Evolutionary conservation across 106 monocot species (phyloP), one percentile per base, ranked within the genome.

Genomic region (Dendrobium huoshanense): DNA sequence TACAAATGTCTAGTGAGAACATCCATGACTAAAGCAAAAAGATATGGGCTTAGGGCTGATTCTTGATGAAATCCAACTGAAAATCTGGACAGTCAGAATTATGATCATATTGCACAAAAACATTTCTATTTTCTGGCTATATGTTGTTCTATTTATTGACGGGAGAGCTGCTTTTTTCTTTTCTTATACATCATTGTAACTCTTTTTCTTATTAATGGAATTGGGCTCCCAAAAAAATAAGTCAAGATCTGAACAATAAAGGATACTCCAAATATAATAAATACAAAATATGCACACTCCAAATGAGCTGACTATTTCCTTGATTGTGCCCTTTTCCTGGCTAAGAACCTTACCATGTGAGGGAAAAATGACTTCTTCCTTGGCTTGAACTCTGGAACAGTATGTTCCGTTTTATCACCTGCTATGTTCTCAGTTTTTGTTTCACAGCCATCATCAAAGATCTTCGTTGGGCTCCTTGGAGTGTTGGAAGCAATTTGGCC

Each of bases 311-410:
- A 13, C 40, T 72, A 47, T 54, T 72, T 61, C 70, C 4, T 16
- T 68, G 80, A 68, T 59, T 49, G 20, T 3, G 22, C 15, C 76
- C 25, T 76, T 76, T 15, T 76, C 41, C 25, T 47, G 25, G 25
- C 49, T 19, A 76, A 49, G 49, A 76, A 76, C 76, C 22, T 76
- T 4, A 76, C 48, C 13, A 76, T 45, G 15, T 41, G 47, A 76
- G 76, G 76, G 25, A 76, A 48, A 49, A 76, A 76, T 24, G 76
- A 48, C 25, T 76, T 76, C 76, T 76, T 76, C 48, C 76, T 76
- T 49, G 25, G 76, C 24, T 76, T 55, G 31, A 61, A 27, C 73
- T 56, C 70, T 24, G 51, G 42, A 10, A 55, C 55, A 56, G 42
- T 37, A 19, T 41, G 13, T 54, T 48, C 68, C 15, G 7, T 64